Conservation (phyloP, 176 grass and related monocot species). For the Phragmites australis region DNA sequence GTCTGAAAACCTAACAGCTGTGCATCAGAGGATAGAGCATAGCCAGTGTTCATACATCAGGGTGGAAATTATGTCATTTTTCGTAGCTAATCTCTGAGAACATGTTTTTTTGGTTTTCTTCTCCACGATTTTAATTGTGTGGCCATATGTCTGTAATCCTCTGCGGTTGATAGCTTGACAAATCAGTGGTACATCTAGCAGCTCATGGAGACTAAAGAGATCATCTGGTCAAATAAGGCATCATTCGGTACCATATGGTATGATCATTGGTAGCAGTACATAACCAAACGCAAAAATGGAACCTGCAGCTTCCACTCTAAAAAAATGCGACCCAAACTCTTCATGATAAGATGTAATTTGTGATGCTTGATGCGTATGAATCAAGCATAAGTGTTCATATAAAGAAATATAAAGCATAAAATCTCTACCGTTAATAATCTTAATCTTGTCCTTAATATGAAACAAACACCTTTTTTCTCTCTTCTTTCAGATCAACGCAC, state of each 20-base stretch:
- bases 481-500: background rate
- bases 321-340: background rate
- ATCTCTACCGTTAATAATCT: background rate
- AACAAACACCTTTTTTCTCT: background rate
- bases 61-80: background rate
- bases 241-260: background rate
- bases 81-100: background rate
- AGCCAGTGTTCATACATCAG: background rate
- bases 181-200: background rate
- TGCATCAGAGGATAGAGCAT: too few species aligned
- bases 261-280: background rate
- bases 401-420: background rate
- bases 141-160: too few species aligned
- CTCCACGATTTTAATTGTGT: background rate
- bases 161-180: too few species aligned
- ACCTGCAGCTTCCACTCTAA: background rate
- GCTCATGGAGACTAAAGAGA: background rate
- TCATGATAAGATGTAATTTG: background rate
- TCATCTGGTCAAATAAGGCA: conserved; percentile 1
- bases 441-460: background rate
- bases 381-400: background rate
- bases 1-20: too few species aligned
- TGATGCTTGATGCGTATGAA: background rate
- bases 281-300: background rate
- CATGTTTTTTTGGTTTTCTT: background rate